Conservation (phyloP, 2,329 filamentous ascomycete species). For the Apiospora malaysiana region DNA sequence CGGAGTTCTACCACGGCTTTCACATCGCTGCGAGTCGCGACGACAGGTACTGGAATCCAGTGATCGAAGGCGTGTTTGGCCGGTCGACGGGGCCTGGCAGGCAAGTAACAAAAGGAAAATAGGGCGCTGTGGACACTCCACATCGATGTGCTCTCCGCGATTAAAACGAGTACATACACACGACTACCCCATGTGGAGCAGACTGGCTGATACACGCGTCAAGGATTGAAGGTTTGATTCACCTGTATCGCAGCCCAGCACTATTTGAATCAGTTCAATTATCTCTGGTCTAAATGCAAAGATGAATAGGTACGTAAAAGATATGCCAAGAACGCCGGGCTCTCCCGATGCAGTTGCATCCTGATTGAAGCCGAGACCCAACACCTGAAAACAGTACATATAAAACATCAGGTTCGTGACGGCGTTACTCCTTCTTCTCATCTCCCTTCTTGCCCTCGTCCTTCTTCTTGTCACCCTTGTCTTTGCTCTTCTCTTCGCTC, state of each 20-base stretch:
- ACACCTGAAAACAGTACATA: constrained; percentile 14
- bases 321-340: constrained; percentile 2
- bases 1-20: too few relatives aligned
- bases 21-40: too few relatives aligned
- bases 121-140: too few relatives aligned
- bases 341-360: constrained; percentile 13
- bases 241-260: background rate
- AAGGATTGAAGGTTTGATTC: background rate
- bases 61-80: too few relatives aligned
- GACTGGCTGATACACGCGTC: too few relatives aligned
- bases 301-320: background rate
- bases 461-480: constrained; percentile 48
- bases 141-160: too few relatives aligned
- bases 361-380: constrained; percentile 18
- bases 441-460: background rate
- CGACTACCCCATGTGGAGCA: too few relatives aligned
- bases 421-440: constrained; percentile 1
- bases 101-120: too few relatives aligned
- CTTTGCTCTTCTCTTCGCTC: background rate
- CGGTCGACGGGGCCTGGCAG: too few relatives aligned
- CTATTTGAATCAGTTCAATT: constrained; percentile 1
- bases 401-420: background rate
- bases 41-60: too few relatives aligned
- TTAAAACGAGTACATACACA: too few relatives aligned
- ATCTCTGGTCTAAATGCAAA: background rate